Base-by-base conservation (phyloP, 2,329 filamentous ascomycete genomes). In the Didymella arachidicola region DNA sequence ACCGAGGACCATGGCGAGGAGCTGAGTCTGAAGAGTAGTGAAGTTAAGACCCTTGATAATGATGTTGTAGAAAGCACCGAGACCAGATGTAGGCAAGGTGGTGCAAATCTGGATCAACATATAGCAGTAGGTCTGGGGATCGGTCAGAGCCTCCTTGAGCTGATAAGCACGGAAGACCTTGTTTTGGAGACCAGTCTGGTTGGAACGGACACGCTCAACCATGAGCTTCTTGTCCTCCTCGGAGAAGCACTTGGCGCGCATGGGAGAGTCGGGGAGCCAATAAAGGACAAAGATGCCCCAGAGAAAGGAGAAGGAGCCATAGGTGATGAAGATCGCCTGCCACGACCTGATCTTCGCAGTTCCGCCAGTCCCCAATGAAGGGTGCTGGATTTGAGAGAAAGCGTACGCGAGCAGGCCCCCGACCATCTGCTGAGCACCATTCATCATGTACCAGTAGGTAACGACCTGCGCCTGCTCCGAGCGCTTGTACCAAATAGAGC, bases 401-500 rank as follows among this genome's bases (percentile, higher is more conserved):
- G 59, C 53, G 57, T 86, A 86, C 0, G 88, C 88, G 0, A 91
- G 79, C 0, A 91, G 81, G 6, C 89, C 89, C 30, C 89, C 89
- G 7, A 91, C 87, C 49, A 91, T 88, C 69, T 91, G 89, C 70
- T 91, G 89, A 0, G 81, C 83, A 2, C 89, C 89, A 70, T 91
- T 92, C 87, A 91, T 91, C 86, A 90, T 90, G 60, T 81, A 86
- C 88, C 89, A 91, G 73, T 87, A 90, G 0, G 87, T 89, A 3
- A 91, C 87, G 5, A 86, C 84, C 0, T 83, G 74, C 0, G 87
- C 84, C 69, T 91, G 89, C 66, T 91, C 88, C 54, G 88, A 84
- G 32, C 87, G 81, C 59, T 84, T 86, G 73, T 91, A 91, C 89
- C 89, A 91, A 80, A 89, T 89, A 32, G 83, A 81, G 0, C 84